Base-by-base conservation (phyloP, 2,329 filamentous ascomycete genomes). In the Monosporascus sp. region DNA sequence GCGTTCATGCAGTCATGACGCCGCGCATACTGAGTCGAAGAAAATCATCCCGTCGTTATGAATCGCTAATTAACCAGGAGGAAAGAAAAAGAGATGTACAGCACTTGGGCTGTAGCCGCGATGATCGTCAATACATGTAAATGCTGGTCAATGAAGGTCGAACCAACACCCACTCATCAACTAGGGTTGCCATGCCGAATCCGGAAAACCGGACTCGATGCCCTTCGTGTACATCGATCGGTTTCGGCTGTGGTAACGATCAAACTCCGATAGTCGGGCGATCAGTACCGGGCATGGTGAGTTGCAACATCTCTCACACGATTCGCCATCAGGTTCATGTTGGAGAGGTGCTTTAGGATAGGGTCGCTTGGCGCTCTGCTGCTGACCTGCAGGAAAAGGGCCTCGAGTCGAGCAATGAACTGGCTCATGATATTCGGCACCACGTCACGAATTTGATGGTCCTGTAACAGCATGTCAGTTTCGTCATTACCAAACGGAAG, bases 361-460 rank as follows among this genome's bases (percentile, higher is more conserved):
- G 73, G 69, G 60, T 81, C 77, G 31, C 72, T 70, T 9, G 75
- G 74, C n/a, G 74, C 67, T 37, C 73, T 67, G 55, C 72, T 73
- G 65, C 71, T 76, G 56, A 83, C 74, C 51, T 73, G 75, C 60
- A 78, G 71, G 60, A 79, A 77, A 14, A 82, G 71, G 52, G 76
- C 72, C 64, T 83, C 79, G 41, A 81, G 72, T 40, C 78, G 74
- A 50, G 74, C 69, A 58, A 79, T 73, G 59, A 82, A 74, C 40
- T 79, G 76, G 45, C 70, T 68, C 73, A 84, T 81, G 59, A 84
- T 81, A 60, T 77, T 80, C 26, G 80, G 80, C 37, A 80, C 76
- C 38, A 83, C 78, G 24, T 78, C 77, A 53, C 76, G 74, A 52
- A 81, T 74, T 68, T 81, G 77, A 22, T 76, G 71, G 52, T 82